Base-by-base conservation (phyloP, 2,329 filamentous ascomycete species). In the Curvularia lunata region DNA sequence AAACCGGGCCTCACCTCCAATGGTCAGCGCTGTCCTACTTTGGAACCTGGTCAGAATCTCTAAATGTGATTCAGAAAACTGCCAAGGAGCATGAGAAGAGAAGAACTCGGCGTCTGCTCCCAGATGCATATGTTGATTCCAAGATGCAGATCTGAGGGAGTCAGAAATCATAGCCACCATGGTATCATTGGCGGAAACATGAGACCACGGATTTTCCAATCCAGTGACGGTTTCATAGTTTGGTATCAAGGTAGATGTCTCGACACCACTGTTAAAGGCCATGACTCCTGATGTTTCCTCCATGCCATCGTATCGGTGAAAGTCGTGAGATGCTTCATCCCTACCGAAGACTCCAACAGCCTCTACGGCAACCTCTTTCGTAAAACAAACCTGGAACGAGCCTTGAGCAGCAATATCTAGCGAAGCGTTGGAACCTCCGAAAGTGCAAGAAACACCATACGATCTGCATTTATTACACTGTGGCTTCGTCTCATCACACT, bases 401-500 rank as follows among this genome's bases (percentile, higher is more conserved):
- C 38, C 38, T 5, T 41, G 38, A 41, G 38, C 9, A 18, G 38
- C 38, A 23, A 13, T 3, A 12, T 41, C 38, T 10, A 41, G 38
- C 8, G 38, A 21, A 41, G 9, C 19, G 18, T 41, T 23, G 4
- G 19, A 41, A 2, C 28, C 40, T 9, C 21, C 18, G 16, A 52
- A 85, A 54, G 78, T 78, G 70, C 84, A 86, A 8, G 76, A 70
- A 3, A 84, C 80, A 16, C 82, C 79, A 51, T 79, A 84, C 1
- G 74, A 63, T 10, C 71, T 48, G 63, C 85, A 86, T 56, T 80
- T 82, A 32, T 75, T 71, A 63, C 84, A 86, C 1, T 68, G 61
- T 0, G 84, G 84, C 40, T 77, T 81, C 2, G 65, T 62, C 65
- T 86, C 84, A 64, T 86, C 85, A 59, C 84, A 87, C 83, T 85